Conservation (phyloP, 2,329 filamentous ascomycete species). For the Fusarium sp. region DNA sequence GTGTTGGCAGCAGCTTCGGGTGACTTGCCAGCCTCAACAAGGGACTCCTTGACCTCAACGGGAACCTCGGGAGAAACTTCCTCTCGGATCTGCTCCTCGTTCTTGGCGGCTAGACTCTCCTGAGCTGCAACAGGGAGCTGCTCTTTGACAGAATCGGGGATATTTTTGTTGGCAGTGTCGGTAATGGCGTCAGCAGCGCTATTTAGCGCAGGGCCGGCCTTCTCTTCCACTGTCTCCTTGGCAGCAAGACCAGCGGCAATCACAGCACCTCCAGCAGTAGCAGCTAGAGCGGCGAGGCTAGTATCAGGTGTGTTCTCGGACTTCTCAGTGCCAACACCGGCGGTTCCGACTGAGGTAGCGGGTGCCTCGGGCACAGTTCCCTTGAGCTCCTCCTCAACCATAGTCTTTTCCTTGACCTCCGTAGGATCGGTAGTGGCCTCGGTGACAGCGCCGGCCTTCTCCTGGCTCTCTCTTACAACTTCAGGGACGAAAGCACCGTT, state of each 20-base stretch:
- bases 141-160: slow-evolving; percentile 67
- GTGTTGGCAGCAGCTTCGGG: slow-evolving; percentile 80
- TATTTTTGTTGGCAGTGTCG: slow-evolving; percentile 59
- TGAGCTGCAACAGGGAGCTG: slow-evolving; percentile 63
- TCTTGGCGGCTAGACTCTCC: slow-evolving; percentile 59
- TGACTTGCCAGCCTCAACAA: slow-evolving; percentile 67
- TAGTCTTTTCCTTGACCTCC: slow-evolving; percentile 78
- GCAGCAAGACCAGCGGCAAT: slow-evolving; percentile 50
- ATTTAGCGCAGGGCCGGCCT: slow-evolving; percentile 54
- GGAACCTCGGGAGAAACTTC: slow-evolving; percentile 66
- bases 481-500: slow-evolving; percentile 55
- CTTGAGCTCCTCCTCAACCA: slow-evolving; percentile 78
- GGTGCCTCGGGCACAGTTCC: slow-evolving; percentile 72
- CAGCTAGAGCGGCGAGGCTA: slow-evolving; percentile 56
- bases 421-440: slow-evolving; percentile 75
- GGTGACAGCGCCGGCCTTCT: slow-evolving; percentile 71
- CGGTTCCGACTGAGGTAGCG: slow-evolving; percentile 68
- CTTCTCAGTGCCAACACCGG: slow-evolving; percentile 66
- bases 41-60: slow-evolving; percentile 68
- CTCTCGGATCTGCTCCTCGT: slow-evolving; percentile 58
- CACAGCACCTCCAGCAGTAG: slow-evolving; percentile 50
- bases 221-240: slow-evolving; percentile 54
- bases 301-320: slow-evolving; percentile 58
- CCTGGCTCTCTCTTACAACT: slow-evolving; percentile 78
- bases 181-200: slow-evolving; percentile 53